Evolutionary conservation across 345 rosid species (phyloP).

Genomic region (Rhizophora apiculata): DNA sequence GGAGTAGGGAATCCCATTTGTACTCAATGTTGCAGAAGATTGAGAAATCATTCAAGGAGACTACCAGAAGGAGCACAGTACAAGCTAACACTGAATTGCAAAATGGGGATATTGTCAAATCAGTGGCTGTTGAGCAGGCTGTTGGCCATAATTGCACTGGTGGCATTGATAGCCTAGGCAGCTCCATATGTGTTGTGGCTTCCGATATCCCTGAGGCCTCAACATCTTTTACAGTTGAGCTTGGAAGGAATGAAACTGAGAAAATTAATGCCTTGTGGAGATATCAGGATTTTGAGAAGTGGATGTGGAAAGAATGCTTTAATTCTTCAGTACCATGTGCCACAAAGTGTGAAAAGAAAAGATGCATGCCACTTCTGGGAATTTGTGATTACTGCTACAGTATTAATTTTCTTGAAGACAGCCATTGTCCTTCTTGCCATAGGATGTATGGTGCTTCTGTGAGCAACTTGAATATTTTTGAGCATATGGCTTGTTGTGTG

Average conservation of each 20-base stretch:
- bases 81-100: conserved; percentile 4
- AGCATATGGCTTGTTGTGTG: conserved; percentile 40
- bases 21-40: conserved; percentile 64
- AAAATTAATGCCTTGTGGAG: conserved; percentile 47
- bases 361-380: conserved; percentile 42
- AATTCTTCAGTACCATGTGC: conserved; percentile 41
- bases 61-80: conserved; percentile 38
- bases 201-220: conserved; percentile 52
- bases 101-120: conserved; percentile 22
- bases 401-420: conserved; percentile 38
- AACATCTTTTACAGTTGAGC: conserved; percentile 53
- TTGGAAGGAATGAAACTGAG: conserved; percentile 49
- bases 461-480: conserved; percentile 40
- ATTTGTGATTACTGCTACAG: conserved; percentile 58
- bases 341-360: conserved; percentile 53
- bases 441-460: conserved; percentile 27
- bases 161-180: conserved; percentile 35
- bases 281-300: conserved; percentile 69
- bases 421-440: conserved; percentile 52
- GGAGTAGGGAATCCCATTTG: conserved; percentile 74
- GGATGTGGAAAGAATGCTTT: conserved; percentile 69
- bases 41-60: conserved; percentile 65
- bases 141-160: conserved; percentile 16
- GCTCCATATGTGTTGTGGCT: conserved; percentile 35
- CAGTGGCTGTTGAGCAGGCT: conserved; percentile 27